Base-by-base conservation (phyloP, 148 eudicot genomes). In the Pharnaceum exiguum region DNA sequence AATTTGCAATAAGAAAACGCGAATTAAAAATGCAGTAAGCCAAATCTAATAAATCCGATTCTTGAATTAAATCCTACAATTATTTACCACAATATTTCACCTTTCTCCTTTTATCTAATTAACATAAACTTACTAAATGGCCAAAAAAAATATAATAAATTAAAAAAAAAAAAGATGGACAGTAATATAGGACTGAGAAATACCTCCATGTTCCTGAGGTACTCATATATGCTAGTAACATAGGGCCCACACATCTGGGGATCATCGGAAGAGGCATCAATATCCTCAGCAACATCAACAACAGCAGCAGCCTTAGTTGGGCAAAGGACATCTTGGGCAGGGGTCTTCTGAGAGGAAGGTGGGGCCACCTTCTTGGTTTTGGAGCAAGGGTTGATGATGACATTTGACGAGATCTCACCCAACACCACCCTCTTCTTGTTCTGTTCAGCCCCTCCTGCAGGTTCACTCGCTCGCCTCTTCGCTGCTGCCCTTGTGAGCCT, bases 151-250 rank as follows among this genome's bases (percentile, higher is more conserved):
- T 50, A 4, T 40, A 16, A n/a, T 25, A 11, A 47, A 56, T 50
- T 11, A 32, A 21, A 16, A 29, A 9, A 26, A 25, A 18, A 13
- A 10, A 38, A 59, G 3, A 27, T 5, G 5, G 31, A 31, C 5
- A 10, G 24, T 10, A 46, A 32, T 39, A 3, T 22, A 66, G n/a
- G n/a, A n/a, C n/a, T 10, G 7, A 22, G 51, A 43, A 64, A 25
- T 37, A 93, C 99, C 96, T 93, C 99, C 96, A 89, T 77, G 11
- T 69, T 56, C 7, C 69, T 77, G 29, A 93, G 87, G 47, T 93
- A 93, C 5, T 66, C 77, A 54, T 93, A 85, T 8, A 93, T 88
- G 21, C 76, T 80, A 33, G 72, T 48, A 62, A 71, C 84, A 61
- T 84, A 87, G 25, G 81, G 62, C n/a, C 30, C 75, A 57, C 94